These are phyloP conservation scores for Malus sylvestris DNA, from an alignment of 306 rosid genomes.

Conservation along the genomic window DNA sequence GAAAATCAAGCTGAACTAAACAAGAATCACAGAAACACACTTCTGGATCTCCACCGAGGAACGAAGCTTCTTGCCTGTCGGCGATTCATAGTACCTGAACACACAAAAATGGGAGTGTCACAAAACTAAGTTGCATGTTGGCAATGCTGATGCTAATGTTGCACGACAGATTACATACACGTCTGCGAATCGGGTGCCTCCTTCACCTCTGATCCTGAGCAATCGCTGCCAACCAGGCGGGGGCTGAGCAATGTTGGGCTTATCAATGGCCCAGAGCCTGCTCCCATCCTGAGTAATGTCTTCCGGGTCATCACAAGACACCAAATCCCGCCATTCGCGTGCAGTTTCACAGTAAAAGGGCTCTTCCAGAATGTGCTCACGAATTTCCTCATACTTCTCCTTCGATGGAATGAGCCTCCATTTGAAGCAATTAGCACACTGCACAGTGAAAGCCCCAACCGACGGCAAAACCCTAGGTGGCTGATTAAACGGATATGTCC, in stretches of 20 bases:
- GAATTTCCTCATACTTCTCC: slow-evolving; percentile 83
- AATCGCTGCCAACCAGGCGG: slow-evolving; percentile 89
- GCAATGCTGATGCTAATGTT: background rate
- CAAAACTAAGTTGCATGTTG: background rate
- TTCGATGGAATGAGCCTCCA: slow-evolving; percentile 94
- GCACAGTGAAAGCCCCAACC: slow-evolving; percentile 78
- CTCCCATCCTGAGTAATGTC: slow-evolving; percentile 85
- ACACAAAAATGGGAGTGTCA: background rate
- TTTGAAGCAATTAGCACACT: slow-evolving; percentile 84
- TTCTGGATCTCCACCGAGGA: slow-evolving; percentile 83
- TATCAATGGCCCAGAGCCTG: slow-evolving; percentile 94
- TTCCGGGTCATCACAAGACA: slow-evolving; percentile 77
- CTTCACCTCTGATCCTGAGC: slow-evolving; percentile 79
- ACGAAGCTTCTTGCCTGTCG: slow-evolving; percentile 85
- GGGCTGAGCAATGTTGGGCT: slow-evolving; percentile 85
- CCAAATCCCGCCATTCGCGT: slow-evolving; percentile 71
- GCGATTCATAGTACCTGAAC: slow-evolving; percentile 78
- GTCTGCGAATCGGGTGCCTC: slow-evolving; percentile 86
- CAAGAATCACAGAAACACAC: slow-evolving; percentile 31
- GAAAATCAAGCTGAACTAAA: background rate
- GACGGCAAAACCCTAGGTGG: slow-evolving; percentile 60
- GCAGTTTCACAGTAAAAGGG: slow-evolving; percentile 75
- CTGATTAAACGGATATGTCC: background rate
- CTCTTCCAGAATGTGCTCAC: slow-evolving; percentile 63
- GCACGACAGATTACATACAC: slow-evolving; percentile 37